Evolutionary conservation across 164 flowering plant species (phyloP).

Genomic region (Stephania japonica): DNA sequence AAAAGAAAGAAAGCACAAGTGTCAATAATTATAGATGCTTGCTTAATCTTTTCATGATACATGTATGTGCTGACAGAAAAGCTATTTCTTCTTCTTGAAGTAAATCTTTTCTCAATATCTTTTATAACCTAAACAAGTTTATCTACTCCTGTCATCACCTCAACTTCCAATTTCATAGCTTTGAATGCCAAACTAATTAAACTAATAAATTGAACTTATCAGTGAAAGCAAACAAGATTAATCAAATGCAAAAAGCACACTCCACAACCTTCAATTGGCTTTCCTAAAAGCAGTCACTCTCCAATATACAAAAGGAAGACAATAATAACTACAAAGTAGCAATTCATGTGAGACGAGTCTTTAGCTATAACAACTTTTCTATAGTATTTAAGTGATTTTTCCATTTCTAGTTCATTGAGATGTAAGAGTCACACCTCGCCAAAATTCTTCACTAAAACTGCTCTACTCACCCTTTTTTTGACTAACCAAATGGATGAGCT

Average conservation of each 20-base stretch:
- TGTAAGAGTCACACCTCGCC: constrained; percentile 12
- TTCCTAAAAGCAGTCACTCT: constrained; percentile 22
- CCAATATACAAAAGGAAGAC: neutral
- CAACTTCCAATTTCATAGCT: neutral
- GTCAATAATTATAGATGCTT: neutral
- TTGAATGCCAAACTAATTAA: neutral
- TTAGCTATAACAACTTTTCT: constrained; percentile 8
- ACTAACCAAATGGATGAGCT: constrained; percentile 8
- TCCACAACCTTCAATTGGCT: constrained; percentile 18
- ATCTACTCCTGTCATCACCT: neutral
- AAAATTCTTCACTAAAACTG: neutral
- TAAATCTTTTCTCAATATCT: neutral
- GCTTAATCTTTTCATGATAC: neutral
- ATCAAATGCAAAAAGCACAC: constrained; percentile 14
- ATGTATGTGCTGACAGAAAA: neutral
- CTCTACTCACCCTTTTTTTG: neutral
- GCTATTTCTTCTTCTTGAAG: neutral
- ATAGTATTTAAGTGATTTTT: constrained; percentile 18
- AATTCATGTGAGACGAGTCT: constrained; percentile 11
- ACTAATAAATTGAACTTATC: neutral
- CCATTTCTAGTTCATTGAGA: constrained; percentile 23
- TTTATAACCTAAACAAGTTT: neutral
- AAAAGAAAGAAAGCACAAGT: neutral
- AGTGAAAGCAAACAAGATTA: constrained; percentile 6
- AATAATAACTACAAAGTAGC: constrained; percentile 1